Conservation (phyloP, 768 basidiomycete species). For the Antrodiella citrinella region DNA sequence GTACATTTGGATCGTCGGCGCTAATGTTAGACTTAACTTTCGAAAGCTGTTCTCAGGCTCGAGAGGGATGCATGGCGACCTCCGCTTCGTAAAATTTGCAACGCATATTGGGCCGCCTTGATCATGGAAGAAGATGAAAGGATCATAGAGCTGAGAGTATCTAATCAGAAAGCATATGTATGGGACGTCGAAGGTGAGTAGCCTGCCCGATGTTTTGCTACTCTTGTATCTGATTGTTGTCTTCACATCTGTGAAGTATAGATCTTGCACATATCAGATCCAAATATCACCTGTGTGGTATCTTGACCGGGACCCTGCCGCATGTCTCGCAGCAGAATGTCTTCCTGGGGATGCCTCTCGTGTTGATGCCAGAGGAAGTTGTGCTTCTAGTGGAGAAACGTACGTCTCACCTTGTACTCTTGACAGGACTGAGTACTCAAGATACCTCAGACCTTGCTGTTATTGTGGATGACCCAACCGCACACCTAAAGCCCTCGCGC, state of each 20-base stretch:
- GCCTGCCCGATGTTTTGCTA: background rate
- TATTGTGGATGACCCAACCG: constrained; percentile 62
- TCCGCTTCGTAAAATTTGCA: too few relatives aligned
- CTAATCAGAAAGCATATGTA: constrained; percentile 76
- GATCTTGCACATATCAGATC: constrained; percentile 78
- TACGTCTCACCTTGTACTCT: constrained; percentile 20
- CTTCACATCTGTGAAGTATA: constrained; percentile 24
- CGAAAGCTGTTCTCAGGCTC: too few relatives aligned
- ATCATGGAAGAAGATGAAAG: constrained; percentile 1
- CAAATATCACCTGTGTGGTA: constrained; percentile 75
- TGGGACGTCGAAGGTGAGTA: constrained; percentile 78
- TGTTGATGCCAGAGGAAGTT: constrained; percentile 87
- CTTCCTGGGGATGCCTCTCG: constrained; percentile 87
- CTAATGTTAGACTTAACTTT: too few relatives aligned
- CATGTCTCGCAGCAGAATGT: constrained; percentile 94
- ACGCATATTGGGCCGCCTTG: constrained; percentile 10
- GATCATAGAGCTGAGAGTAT: constrained; percentile 43
- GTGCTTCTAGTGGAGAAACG: constrained; percentile 81
- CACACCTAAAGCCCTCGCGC: constrained; percentile 42
- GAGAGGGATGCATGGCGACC: too few relatives aligned
- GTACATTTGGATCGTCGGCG: too few relatives aligned
- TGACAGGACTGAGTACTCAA: constrained; percentile 7
- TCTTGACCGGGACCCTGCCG: constrained; percentile 85
- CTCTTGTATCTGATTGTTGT: background rate
- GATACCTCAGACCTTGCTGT: constrained; percentile 55